These are phyloP conservation scores for Syzygium syzygioides DNA, from an alignment of 441 rosid genomes.

Conservation along the genomic window DNA sequence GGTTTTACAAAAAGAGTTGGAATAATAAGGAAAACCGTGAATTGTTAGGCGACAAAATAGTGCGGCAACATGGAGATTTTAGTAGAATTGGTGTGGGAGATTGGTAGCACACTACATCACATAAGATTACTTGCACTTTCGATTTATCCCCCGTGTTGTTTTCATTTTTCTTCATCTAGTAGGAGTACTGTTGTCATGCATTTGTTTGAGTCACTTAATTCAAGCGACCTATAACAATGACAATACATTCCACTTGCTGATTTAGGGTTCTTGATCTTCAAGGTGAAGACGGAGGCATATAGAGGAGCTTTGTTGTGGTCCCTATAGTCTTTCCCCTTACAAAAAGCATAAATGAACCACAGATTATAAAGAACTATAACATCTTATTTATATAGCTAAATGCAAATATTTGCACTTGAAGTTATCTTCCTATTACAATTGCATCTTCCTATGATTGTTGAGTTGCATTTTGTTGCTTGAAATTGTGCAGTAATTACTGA, in stretches of 20 bases:
- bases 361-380: too few relatives aligned
- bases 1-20: neutral
- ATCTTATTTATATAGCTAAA: too few relatives aligned
- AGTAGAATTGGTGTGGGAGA: fast-evolving
- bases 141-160: fast-evolving
- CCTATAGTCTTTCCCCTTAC: neutral
- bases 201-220: too few relatives aligned
- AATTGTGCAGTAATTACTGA: too few relatives aligned
- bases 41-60: fast-evolving
- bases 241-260: too few relatives aligned
- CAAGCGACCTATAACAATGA: neutral
- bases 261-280: neutral
- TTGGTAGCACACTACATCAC: neutral
- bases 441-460: too few relatives aligned
- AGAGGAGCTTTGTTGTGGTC: fast-evolving
- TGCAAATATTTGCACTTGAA: too few relatives aligned
- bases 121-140: neutral
- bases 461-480: fast-evolving
- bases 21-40: too few relatives aligned
- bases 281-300: neutral
- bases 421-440: too few relatives aligned
- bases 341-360: too few relatives aligned
- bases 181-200: too few relatives aligned
- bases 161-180: fast-evolving
- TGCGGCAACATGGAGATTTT: fast-evolving